Evolutionary conservation across 2,329 filamentous ascomycete genomes (phyloP), one percentile per base, ranked within the genome.

Genomic region (Emericellopsis atlantica): DNA sequence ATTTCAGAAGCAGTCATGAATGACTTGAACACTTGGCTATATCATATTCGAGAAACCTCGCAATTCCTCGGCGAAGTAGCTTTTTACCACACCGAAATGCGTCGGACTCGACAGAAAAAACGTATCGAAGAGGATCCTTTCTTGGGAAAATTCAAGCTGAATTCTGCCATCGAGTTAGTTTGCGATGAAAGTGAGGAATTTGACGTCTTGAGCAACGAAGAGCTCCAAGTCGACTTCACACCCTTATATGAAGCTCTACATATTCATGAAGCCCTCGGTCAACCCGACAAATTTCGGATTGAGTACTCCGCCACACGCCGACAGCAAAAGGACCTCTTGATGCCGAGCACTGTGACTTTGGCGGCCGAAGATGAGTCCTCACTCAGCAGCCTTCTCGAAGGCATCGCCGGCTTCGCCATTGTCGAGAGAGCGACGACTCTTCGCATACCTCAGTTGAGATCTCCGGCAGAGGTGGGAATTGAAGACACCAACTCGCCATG

Each of bases 1-100:
- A 95, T 98, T 43, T 90, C 90, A 4, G 90, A 96, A 61, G 88
- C 89, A 12, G 92, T 98, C 49, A 96, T 96, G 87, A 84, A 78
- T 2, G 92, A 98, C 60, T 65, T 98, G 42, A 96, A 96, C 55
- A 95, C 88, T 1, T 98, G 92, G 92, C 70, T 98, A 9, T 98
- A 84, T 54, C 81, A 86, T 18, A 94, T 98, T 47, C 80, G 92
- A 52, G 92, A 98, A 60, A 94, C 88, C 15, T 95, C 92, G 2
- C 90, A 95, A 51, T 95, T 95, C 47, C 66, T 98, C 7, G 92
- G 92, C 5, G 92, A 98, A 58, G 86, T 98, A 6, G 89, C 92
- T 4, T 93, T 98, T 56, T 96, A 93, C 54, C 88, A 96, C 54
- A 98, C 92, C 0, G 84, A 95, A 51, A 76, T 93, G 56, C 79